Percentiles rank a stretch among this genome's conserved stretches.
These are phyloP conservation scores for Chrysosphaeria jannelii DNA, from an alignment of 2,329 filamentous ascomycete species.

Conservation along the genomic window DNA sequence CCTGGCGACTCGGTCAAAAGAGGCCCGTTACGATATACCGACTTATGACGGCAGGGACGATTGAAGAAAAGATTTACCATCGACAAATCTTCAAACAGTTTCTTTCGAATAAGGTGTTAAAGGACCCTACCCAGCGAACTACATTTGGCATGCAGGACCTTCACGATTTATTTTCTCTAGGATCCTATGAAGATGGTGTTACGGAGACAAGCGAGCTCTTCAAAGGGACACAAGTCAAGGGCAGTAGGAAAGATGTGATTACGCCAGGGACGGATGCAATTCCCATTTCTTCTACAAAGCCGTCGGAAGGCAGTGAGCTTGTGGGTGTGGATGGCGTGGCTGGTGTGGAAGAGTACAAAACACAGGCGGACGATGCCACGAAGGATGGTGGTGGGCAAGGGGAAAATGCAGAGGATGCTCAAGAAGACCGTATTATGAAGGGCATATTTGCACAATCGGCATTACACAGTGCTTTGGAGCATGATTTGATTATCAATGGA, in stretches of 20 bases:
- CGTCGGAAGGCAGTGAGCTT: slow-evolving; percentile 3
- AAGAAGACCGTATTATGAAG: slow-evolving; percentile 56
- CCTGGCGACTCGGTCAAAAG: slow-evolving; percentile 88
- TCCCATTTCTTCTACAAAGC: slow-evolving; percentile 1
- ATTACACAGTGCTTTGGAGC: slow-evolving; percentile 74
- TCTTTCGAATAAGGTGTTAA: slow-evolving; percentile 81
- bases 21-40: slow-evolving; percentile 87
- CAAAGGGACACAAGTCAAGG: slow-evolving; percentile 50
- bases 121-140: slow-evolving; percentile 76
- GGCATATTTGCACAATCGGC: slow-evolving; percentile 66
- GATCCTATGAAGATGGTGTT: slow-evolving; percentile 30
- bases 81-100: slow-evolving; percentile 98
- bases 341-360: slow-evolving; percentile 29
- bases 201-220: slow-evolving; percentile 74
- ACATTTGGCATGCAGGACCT: slow-evolving; percentile 74
- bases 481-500: slow-evolving; percentile 69
- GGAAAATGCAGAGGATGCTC: slow-evolving; percentile 12
- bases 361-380: slow-evolving; percentile 11
- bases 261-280: slow-evolving; percentile 7
- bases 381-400: slow-evolving; percentile 13
- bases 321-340: slow-evolving; percentile 24
- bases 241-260: slow-evolving; percentile 6
- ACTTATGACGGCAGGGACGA: slow-evolving; percentile 91
- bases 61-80: slow-evolving; percentile 98
- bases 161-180: slow-evolving; percentile 70